These are phyloP conservation scores for Pisolithus microcarpus DNA, from an alignment of 768 basidiomycete genomes.

Conservation along the genomic window DNA sequence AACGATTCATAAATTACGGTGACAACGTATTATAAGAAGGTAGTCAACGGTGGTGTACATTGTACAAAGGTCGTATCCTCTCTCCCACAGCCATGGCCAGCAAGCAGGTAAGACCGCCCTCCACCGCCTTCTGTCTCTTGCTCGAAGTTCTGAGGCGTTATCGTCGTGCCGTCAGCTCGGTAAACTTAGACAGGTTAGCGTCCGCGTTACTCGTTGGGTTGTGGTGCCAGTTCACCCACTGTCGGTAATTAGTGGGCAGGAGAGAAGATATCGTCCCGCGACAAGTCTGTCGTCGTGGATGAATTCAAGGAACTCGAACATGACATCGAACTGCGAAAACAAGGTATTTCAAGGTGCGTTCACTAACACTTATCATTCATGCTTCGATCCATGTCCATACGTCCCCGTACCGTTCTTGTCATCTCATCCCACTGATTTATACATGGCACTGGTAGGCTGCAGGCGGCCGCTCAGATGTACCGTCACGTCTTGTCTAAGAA, in stretches of 20 bases:
- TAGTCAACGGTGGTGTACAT: no score
- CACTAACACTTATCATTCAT: no score
- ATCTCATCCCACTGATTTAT: not conserved
- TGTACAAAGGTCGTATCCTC: not conserved
- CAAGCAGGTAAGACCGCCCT: slow-evolving; percentile 44
- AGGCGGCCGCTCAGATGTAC: slow-evolving; percentile 64
- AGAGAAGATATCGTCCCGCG: slow-evolving; percentile 78
- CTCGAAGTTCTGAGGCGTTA: not conserved
- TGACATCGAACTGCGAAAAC: slow-evolving; percentile 75
- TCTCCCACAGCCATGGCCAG: slow-evolving; percentile 45
- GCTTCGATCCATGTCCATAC: no score
- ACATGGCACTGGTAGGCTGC: slow-evolving; percentile 41
- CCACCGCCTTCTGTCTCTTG: not conserved
- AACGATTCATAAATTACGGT: no score
- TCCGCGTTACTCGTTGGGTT: not conserved
- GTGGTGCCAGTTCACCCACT: slow-evolving; percentile 17
- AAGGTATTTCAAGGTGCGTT: slow-evolving; percentile 65
- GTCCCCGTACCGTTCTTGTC: not conserved
- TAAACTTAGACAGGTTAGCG: slow-evolving; percentile 65
- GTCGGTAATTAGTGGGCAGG: slow-evolving; percentile 64
- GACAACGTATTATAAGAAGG: no score
- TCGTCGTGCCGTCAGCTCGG: slow-evolving; percentile 46
- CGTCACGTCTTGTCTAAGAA: slow-evolving; percentile 69
- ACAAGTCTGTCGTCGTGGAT: slow-evolving; percentile 70
- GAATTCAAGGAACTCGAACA: slow-evolving; percentile 78